These are phyloP conservation scores for Candida pini DNA, from an alignment of 805 yeast genomes.

Conservation along the genomic window DNA sequence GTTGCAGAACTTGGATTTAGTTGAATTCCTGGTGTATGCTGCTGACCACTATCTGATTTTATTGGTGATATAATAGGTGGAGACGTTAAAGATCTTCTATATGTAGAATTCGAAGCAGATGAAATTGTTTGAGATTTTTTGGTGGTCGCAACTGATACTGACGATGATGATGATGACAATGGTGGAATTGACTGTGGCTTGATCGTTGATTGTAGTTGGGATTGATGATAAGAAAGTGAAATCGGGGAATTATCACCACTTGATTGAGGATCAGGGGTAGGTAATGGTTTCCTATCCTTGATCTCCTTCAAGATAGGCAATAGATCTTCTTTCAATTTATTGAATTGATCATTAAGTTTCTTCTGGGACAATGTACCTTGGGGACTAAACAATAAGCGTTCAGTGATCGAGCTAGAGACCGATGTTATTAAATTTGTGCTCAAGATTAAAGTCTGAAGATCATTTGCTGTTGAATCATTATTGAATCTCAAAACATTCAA, in stretches of 20 bases:
- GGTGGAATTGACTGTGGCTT: constrained; percentile 14
- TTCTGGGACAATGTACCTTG: constrained; percentile 12
- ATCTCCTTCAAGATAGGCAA: constrained; percentile 55
- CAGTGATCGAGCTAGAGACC: constrained; percentile 19
- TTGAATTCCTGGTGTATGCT: neutral
- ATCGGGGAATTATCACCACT: constrained; percentile 6
- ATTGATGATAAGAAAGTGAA: constrained; percentile 14
- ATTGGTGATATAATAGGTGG: constrained; percentile 17
- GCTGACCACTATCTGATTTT: constrained; percentile 5
- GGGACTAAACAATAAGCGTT: constrained; percentile 11
- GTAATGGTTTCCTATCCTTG: constrained; percentile 64
- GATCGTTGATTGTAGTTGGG: constrained; percentile 20
- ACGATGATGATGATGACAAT: neutral
- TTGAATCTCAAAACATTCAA: constrained; percentile 11
- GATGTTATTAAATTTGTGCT: constrained; percentile 20
- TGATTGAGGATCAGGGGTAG: constrained; percentile 41
- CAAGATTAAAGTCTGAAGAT: constrained; percentile 20
- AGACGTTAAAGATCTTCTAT: constrained; percentile 12
- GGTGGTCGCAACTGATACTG: neutral
- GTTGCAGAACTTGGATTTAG: neutral
- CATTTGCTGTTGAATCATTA: constrained; percentile 20
- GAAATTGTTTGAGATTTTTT: constrained; percentile 5
- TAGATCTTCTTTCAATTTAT: constrained; percentile 55
- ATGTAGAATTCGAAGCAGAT: constrained; percentile 1
- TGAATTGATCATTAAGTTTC: constrained; percentile 47